Base-by-base conservation (phyloP, 2,329 filamentous ascomycete genomes). In the Xylariaceae sp. region DNA sequence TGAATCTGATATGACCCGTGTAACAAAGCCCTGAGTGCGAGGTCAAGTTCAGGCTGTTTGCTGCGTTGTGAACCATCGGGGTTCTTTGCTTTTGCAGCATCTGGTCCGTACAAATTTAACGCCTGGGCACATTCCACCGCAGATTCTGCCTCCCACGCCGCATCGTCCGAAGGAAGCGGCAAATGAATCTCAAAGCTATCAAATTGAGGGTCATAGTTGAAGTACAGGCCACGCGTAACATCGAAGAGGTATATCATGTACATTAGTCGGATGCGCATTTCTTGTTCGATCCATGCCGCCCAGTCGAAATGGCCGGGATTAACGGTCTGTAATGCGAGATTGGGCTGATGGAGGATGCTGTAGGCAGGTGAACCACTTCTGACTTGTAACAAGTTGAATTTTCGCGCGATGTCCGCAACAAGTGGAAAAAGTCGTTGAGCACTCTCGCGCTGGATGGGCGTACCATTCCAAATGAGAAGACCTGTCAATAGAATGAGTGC, bases 151-250 rank as follows among this genome's bases (percentile, higher is more conserved):
- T 91, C 88, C 88, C 89, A 91, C 2, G 86, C 84, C 16, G 86
- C 86, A 70, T 91, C 89, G 64, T 91, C 88, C 14, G 83, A 81
- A 7, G 89, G 89, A 5, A 92, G 74, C n/a, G 88, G 87, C 40
- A 91, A 71, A 26, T 79, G 78, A 48, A 91, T 79, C 62, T 90
- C 87, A 32, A 85, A 78, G 7, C 80, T 74, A 56, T 90, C 84
- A 42, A 91, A 83, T 44, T 83, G 78, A 14, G 87, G 81, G 9
- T 79, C 72, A n/a, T 75, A 74, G 69, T 91, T 91, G 79, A 90
- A 91, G 69, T 87, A 91, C 19, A 91, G 81, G 18, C 83, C 83
- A 68, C 88, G 81, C 10, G 86, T 83, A 16, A 81, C 78, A 66
- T 91, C 88, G 32, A 82, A 77, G 18, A 90, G 73, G 66, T 86